Conservation (phyloP, 495 filamentous ascomycete species). For the Usnea hakonensis region DNA sequence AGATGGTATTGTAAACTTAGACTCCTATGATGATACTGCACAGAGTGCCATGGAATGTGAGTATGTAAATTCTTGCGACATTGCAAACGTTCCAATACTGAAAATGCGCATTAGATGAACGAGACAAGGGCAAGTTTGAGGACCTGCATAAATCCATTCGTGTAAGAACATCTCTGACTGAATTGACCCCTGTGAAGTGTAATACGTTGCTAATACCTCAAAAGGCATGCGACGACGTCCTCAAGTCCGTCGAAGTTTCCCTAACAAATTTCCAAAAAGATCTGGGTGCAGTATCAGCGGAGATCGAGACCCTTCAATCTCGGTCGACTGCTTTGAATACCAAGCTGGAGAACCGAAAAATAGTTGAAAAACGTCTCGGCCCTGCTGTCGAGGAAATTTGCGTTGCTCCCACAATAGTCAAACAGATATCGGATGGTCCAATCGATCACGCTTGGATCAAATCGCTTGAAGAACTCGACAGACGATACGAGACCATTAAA, state of each 20-base stretch:
- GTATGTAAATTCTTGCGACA: conserved; percentile 23
- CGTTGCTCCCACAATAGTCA: conserved; percentile 72
- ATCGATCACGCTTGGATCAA: conserved; percentile 89
- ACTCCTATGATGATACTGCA: conserved; percentile 45
- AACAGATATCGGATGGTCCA: conserved; percentile 74
- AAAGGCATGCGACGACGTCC: conserved; percentile 81
- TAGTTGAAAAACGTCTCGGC: conserved; percentile 79
- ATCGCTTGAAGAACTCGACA: conserved; percentile 76
- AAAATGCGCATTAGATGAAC: conserved; percentile 50
- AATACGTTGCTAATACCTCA: neutral
- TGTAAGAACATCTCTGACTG: too few species aligned
- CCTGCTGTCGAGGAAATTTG: conserved; percentile 89
- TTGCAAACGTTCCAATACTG: conserved; percentile 1
- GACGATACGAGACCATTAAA: conserved; percentile 63
- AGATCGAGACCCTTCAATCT: conserved; percentile 88
- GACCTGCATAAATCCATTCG: conserved; percentile 83
- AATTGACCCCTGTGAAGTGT: neutral
- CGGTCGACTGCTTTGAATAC: conserved; percentile 76
- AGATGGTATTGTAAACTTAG: conserved; percentile 18
- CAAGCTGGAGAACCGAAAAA: conserved; percentile 80
- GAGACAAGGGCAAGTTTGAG: conserved; percentile 81
- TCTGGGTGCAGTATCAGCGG: conserved; percentile 79
- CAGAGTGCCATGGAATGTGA: conserved; percentile 74
- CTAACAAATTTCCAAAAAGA: conserved; percentile 88
- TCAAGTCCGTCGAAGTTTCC: conserved; percentile 86